These are phyloP conservation scores for Yamadazyma jaroonii DNA, from an alignment of 1,139 yeast species.

Conservation along the genomic window DNA sequence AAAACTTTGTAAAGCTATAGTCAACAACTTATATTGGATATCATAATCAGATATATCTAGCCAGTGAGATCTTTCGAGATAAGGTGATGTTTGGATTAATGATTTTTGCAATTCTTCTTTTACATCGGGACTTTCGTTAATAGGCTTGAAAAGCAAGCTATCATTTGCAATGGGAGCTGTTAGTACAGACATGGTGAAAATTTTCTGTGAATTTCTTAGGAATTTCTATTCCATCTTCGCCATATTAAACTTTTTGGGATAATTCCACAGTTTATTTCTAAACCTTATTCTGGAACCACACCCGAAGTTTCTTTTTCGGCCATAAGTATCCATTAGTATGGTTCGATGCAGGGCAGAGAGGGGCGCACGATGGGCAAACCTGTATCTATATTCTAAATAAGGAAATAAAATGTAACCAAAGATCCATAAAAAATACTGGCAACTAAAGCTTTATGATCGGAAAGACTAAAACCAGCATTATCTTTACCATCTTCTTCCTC, in stretches of 20 bases:
- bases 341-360: background rate
- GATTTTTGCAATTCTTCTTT: too few species aligned
- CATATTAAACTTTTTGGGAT: too few species aligned
- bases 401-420: conserved; percentile 1
- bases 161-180: conserved; percentile 15
- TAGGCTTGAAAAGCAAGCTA: conserved; percentile 8
- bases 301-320: too few species aligned
- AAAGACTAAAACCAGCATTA: background rate
- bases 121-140: conserved; percentile 1
- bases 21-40: conserved; percentile 19
- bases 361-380: background rate
- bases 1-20: conserved; percentile 27
- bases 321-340: too few species aligned
- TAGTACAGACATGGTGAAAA: background rate
- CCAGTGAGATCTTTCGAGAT: conserved; percentile 21
- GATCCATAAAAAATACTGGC: conserved; percentile 2
- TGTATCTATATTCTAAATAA: conserved; percentile 1
- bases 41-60: conserved; percentile 19
- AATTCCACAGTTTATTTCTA: too few species aligned
- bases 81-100: conserved; percentile 25
- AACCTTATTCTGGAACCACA: too few species aligned
- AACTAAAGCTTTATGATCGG: background rate
- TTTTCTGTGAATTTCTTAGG: too few species aligned
- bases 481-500: background rate
- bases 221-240: too few species aligned